Base-by-base conservation (phyloP, 352 stramenopile species). In the Pythium dissimile region DNA sequence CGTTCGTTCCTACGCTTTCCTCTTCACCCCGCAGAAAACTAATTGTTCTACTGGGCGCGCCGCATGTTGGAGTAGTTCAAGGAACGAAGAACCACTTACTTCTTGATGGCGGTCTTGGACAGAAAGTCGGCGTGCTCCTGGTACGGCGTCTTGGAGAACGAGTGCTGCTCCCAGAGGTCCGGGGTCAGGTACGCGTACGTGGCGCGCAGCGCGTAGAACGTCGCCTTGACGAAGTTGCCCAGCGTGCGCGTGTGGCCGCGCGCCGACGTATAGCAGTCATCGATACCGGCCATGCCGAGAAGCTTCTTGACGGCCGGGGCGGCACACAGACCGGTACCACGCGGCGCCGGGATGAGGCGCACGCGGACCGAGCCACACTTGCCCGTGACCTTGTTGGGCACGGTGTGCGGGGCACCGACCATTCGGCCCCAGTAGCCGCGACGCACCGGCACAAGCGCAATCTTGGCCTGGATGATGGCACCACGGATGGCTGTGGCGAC, bases 201-300 rank as follows among this genome's bases (percentile, higher is more conserved):
- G 59, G 96, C 95, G 39, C 86, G 82, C 23, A 99, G 85, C 43
- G 97, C 97, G 75, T 98, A 98, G 86, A 99, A 99, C 50, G 98
- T 97, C 38, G 97, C 97, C 95, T 99, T 99, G 72, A 99, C 97
- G 76, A 99, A 99, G 95, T 99, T 99, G 75, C 97, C 97, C 72
- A 99, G 96, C 59, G 97, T 99, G 76, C 97, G 96, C 65, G 97
- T 99, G 94, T 99, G 97, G 72, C 96, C 96, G 75, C 88, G 79
- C 5, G 95, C 86, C 70, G 86, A 97, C 42, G 95, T 98, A 81
- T 97, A 97, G 91, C 96, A 99, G 74, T 99, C 97, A 75, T 99
- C 84, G 69, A 99, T 97, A 80, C 97, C 97, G 60, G 97, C 97
- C 96, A 99, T 99, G 77, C 88, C 90, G 60, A 99, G 81, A 32